Base-by-base conservation (phyloP, 1,139 yeast species). In the Suhomyces taliae region DNA sequence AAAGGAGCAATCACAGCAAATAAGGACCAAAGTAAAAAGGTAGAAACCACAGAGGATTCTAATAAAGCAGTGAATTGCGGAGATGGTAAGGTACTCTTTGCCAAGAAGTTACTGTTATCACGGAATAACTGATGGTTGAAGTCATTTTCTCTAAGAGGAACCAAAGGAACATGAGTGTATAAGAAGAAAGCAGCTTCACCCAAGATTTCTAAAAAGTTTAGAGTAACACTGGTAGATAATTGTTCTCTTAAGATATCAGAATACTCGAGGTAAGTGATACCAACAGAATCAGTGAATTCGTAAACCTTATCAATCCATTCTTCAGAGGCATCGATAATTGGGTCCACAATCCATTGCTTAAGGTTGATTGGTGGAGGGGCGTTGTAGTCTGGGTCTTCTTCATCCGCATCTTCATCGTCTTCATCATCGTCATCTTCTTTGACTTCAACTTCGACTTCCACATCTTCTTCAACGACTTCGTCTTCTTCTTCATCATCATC, bases 191-290 rank as follows among this genome's bases (percentile, higher is more conserved):
- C 36, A 15, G 71, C 59, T 61, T 81, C 85, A 37, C 67, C 57
- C 7, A 59, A 43, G 41, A 76, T 60, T 53, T 76, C 74, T 45
- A 74, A 48, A 48, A 64, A 74, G 60, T 76, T 76, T 57, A 81
- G 67, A 7, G 81, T 62, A 47, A 76, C 72, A 14, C 82, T 71
- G 49, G 70, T 76, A 45, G 81, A 74, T 53, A 80, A 69, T 43
- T 66, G 66, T 47, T 79, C 82, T 63, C 84, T 72, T 50, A 79
- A 64, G 47, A 69, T 73, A 47, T 74, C 75, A 53, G 72, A 76
- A 54, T 64, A 66, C 45, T 72, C 75, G 44, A 69, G 62, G 45
- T 73, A 59, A 45, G 76, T 74, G 51, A 74, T 71, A 27, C 75
- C 74, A 44, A 74, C 60, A 9, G 53, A 51, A 56, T 75, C 78